A percentile compares a stretch with the other conserved stretches of the same genome.
These are phyloP conservation scores for Trametopsis cervina DNA, from an alignment of 768 basidiomycete species.

Conservation along the genomic window DNA sequence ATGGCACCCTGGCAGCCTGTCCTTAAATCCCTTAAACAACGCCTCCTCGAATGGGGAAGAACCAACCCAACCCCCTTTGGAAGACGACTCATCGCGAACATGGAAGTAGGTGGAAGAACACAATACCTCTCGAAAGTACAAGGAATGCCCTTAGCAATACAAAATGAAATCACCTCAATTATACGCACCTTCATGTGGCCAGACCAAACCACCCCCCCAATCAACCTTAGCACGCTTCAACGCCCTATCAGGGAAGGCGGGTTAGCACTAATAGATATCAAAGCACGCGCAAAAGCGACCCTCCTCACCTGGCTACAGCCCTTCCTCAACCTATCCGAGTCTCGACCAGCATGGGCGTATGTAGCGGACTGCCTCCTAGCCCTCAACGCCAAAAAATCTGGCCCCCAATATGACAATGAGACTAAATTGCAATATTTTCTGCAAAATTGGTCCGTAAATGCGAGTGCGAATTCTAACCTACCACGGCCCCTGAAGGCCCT, in stretches of 20 bases:
- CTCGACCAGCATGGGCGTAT: not conserved
- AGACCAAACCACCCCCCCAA: not conserved
- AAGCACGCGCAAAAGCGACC: constrained; percentile 1
- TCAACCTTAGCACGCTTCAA: not conserved
- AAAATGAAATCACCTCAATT: not conserved
- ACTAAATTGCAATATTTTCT: not conserved
- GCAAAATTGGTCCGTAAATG: not conserved
- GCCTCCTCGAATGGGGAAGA: not conserved
- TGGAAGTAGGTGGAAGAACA: constrained; percentile 17
- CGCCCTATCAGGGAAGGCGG: constrained; percentile 5
- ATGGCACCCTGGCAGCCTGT: constrained; percentile 2
- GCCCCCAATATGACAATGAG: not conserved
- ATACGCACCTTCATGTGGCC: constrained; percentile 7
- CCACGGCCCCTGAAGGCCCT: constrained; percentile 1
- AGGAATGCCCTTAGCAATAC: constrained; percentile 18
- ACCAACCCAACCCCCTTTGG: constrained; percentile 13
- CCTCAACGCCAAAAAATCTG: not conserved
- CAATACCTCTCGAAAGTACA: constrained; percentile 23
- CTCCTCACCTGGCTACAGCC: constrained; percentile 1
- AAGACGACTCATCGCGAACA: constrained; percentile 15
- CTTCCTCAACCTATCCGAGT: not conserved
- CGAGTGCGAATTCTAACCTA: not conserved
- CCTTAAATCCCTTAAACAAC: not conserved
- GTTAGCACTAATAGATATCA: not conserved
- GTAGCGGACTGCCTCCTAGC: not conserved